phyloP scores from a whole-genome alignment of 2,329 filamentous ascomycete species.

The Plenodomus biglobosus region DNA sequence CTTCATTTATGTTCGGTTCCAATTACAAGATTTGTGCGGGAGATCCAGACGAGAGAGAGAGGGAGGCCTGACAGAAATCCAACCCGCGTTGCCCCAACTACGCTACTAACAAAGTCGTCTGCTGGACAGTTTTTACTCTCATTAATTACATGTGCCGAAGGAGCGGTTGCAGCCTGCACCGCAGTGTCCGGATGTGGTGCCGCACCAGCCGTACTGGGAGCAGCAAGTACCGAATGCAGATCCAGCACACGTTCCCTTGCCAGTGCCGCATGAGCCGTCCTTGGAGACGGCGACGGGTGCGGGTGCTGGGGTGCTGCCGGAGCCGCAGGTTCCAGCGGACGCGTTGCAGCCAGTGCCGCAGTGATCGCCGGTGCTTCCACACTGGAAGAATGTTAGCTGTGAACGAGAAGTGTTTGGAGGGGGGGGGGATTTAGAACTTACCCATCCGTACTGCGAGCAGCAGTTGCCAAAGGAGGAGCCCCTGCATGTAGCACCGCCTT shows the following conservation, averaged over 20 bases:
- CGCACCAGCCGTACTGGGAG: slow-evolving; percentile 49
- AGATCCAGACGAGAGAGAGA: too few relatives aligned
- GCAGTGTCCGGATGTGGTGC: slow-evolving; percentile 34
- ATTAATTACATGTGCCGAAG: slow-evolving; percentile 30
- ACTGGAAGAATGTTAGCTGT: not conserved
- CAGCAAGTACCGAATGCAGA: slow-evolving; percentile 50
- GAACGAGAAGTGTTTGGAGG: too few relatives aligned
- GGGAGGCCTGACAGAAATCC: too few relatives aligned
- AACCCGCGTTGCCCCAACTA: too few relatives aligned
- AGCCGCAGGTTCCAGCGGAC: slow-evolving; percentile 27
- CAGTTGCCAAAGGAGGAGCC: slow-evolving; percentile 44
- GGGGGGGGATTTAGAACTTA: slow-evolving; percentile 12
- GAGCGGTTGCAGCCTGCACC: slow-evolving; percentile 36
- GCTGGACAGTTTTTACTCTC: too few relatives aligned
- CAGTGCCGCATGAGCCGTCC: slow-evolving; percentile 28
- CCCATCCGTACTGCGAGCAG: slow-evolving; percentile 44
- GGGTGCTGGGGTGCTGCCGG: not conserved
- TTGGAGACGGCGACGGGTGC: slow-evolving; percentile 11
- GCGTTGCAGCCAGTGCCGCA: slow-evolving; percentile 23
- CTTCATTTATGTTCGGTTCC: too few relatives aligned
- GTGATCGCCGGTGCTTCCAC: slow-evolving; percentile 7
- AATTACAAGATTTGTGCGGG: too few relatives aligned
- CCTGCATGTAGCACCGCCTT: slow-evolving; percentile 24
- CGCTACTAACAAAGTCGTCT: too few relatives aligned
- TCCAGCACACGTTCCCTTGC: slow-evolving; percentile 26